Evolutionary conservation across 306 rosid genomes (phyloP).

Genomic region (Pueraria montana): DNA sequence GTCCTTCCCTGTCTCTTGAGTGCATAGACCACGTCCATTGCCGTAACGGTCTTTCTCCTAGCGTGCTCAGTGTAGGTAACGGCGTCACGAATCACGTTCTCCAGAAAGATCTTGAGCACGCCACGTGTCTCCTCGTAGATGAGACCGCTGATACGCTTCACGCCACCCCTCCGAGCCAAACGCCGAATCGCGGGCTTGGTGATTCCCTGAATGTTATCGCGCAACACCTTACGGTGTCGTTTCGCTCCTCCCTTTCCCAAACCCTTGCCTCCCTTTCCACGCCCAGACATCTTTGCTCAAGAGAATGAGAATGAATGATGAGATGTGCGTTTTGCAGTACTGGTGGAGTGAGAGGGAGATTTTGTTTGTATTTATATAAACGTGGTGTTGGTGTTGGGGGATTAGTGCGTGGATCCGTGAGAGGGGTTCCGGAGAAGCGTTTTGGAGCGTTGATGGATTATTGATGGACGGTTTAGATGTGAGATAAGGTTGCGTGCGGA

Average conservation of each 20-base stretch:
- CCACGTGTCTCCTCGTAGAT: conserved; percentile 85
- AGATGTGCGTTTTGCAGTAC: background rate
- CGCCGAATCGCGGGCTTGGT: conserved; percentile 84
- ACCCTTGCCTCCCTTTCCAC: conserved; percentile 89
- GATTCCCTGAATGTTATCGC: conserved; percentile 79
- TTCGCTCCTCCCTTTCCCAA: conserved; percentile 88
- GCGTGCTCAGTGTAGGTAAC: conserved; percentile 85
- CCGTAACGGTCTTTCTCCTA: conserved; percentile 78
- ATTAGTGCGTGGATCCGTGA: conserved; percentile 31
- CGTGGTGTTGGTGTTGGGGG: background rate
- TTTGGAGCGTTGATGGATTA: conserved; percentile 44
- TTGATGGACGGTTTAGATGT: conserved; percentile 35
- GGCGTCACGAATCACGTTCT: conserved; percentile 82
- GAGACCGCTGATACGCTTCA: conserved; percentile 77
- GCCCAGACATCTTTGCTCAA: conserved; percentile 64
- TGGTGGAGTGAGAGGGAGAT: background rate
- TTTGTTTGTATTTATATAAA: conserved; percentile 47
- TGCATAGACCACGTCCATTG: conserved; percentile 80
- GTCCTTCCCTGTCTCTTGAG: conserved; percentile 85
- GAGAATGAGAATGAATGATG: background rate
- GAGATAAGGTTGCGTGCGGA: conserved; percentile 9
- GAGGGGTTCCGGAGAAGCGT: background rate
- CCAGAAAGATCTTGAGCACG: conserved; percentile 75
- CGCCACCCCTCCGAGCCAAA: conserved; percentile 80
- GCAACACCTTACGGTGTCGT: conserved; percentile 74